Conservation (phyloP, 768 basidiomycete species). For the Porphyrellus cyaneotinctus region DNA sequence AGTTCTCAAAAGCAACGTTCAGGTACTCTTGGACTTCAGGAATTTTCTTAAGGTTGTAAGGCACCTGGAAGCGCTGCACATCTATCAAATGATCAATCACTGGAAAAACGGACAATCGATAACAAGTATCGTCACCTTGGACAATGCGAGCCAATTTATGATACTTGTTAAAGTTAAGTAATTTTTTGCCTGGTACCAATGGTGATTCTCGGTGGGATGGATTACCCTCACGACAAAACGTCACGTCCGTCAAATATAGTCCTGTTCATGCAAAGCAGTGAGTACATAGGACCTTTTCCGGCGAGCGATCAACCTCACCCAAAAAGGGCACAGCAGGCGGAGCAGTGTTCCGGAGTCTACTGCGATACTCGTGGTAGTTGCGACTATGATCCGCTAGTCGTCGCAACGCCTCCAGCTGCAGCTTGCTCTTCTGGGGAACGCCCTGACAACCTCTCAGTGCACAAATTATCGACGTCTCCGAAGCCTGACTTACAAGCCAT, state of each 20-base stretch:
- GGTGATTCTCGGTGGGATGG: conserved; percentile 81
- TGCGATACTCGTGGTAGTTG: conserved; percentile 90
- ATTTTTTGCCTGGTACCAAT: conserved; percentile 63
- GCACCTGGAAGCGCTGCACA: conserved; percentile 88
- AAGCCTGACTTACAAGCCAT: conserved; percentile 69
- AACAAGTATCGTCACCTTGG: conserved; percentile 48
- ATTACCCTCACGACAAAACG: conserved; percentile 95
- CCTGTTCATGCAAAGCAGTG: conserved; percentile 40
- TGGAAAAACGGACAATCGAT: background rate
- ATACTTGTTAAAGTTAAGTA: conserved; percentile 97
- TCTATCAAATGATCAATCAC: conserved; percentile 39
- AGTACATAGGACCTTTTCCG: conserved; percentile 4
- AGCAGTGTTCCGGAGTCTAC: conserved; percentile 77
- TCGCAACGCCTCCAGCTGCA: conserved; percentile 73
- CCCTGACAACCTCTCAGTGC: conserved; percentile 46
- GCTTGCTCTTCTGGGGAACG: conserved; percentile 79
- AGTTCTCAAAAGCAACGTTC: conserved; percentile 66
- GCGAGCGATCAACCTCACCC: conserved; percentile 42
- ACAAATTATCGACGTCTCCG: background rate
- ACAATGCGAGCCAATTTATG: conserved; percentile 85
- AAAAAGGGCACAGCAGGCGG: conserved; percentile 95
- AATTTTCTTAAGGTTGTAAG: conserved; percentile 84
- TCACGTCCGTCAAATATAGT: conserved; percentile 86
- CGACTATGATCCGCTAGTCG: conserved; percentile 87
- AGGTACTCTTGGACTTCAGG: conserved; percentile 85